These are phyloP conservation scores for Fraxinus sp. DNA, from an alignment of 305 asterid genomes.

Conservation along the genomic window DNA sequence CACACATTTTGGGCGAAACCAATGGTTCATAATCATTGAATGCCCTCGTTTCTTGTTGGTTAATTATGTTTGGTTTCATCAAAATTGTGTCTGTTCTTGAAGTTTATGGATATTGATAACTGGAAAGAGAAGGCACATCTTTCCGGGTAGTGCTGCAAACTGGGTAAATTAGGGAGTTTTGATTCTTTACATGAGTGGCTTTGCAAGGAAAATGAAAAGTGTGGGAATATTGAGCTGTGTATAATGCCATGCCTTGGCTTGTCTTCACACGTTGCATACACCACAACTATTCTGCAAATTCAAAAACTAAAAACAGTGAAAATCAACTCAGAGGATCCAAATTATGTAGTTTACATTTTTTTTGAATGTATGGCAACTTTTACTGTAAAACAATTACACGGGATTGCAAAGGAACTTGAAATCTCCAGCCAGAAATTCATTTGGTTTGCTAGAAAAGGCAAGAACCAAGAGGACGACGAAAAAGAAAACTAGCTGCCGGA, in stretches of 20 bases:
- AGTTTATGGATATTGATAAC: constrained; percentile 31
- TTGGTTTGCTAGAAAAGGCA: background rate
- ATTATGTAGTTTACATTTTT: background rate
- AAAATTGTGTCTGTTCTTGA: background rate
- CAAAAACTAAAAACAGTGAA: too few species aligned
- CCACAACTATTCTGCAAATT: too few species aligned
- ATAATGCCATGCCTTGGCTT: constrained; percentile 71
- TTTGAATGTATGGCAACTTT: background rate
- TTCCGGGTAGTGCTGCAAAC: constrained; percentile 62
- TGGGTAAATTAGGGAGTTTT: constrained; percentile 55
- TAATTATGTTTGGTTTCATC: background rate
- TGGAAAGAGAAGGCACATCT: constrained; percentile 64
- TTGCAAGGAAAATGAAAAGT: constrained; percentile 81
- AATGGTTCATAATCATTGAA: constrained; percentile 69
- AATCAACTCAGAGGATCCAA: background rate
- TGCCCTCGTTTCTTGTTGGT: background rate
- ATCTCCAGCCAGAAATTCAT: too few species aligned
- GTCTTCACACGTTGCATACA: too few species aligned
- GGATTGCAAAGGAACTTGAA: background rate
- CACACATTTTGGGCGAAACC: too few species aligned
- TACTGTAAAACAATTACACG: background rate
- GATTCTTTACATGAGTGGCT: constrained; percentile 53
- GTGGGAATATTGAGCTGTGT: constrained; percentile 84
- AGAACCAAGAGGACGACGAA: background rate
- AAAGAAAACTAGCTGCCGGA: background rate